Evolutionary conservation across 805 yeast genomes (phyloP).

Genomic region (Candida takata): DNA sequence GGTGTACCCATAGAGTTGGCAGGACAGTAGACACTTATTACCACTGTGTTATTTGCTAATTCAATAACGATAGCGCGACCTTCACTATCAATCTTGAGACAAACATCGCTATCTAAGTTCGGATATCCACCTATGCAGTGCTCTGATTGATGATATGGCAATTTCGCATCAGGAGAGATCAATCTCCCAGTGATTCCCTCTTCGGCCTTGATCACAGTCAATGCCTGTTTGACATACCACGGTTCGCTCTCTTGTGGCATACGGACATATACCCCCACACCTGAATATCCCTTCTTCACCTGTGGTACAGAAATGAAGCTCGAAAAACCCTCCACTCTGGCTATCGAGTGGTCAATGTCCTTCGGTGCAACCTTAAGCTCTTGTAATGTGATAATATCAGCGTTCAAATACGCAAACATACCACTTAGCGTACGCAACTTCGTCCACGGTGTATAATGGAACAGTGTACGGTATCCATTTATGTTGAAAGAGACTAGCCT

Average conservation of each 20-base stretch:
- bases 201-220: constrained; percentile 68
- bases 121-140: constrained; percentile 68
- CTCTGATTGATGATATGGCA: constrained; percentile 14
- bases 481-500: constrained; percentile 74
- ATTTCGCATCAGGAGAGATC: constrained; percentile 18
- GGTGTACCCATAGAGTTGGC: constrained; percentile 75
- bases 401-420: constrained; percentile 48
- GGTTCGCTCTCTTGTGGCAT: constrained; percentile 40
- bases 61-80: constrained; percentile 81
- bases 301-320: constrained; percentile 66
- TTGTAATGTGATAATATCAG: constrained; percentile 80
- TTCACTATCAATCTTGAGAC: constrained; percentile 59
- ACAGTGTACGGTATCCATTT: constrained; percentile 74
- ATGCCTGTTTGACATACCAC: constrained; percentile 24
- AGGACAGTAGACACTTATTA: constrained; percentile 78
- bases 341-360: constrained; percentile 41
- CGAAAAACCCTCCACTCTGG: constrained; percentile 47
- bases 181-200: constrained; percentile 82
- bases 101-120: constrained; percentile 30
- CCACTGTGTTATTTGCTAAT: constrained; percentile 50
- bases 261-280: constrained; percentile 79
- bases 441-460: constrained; percentile 83
- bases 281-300: constrained; percentile 76
- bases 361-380: constrained; percentile 67
- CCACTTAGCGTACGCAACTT: constrained; percentile 28